Evolutionary conservation across 768 basidiomycete genomes (phyloP).

Genomic region (Cystobasidium ongulense): DNA sequence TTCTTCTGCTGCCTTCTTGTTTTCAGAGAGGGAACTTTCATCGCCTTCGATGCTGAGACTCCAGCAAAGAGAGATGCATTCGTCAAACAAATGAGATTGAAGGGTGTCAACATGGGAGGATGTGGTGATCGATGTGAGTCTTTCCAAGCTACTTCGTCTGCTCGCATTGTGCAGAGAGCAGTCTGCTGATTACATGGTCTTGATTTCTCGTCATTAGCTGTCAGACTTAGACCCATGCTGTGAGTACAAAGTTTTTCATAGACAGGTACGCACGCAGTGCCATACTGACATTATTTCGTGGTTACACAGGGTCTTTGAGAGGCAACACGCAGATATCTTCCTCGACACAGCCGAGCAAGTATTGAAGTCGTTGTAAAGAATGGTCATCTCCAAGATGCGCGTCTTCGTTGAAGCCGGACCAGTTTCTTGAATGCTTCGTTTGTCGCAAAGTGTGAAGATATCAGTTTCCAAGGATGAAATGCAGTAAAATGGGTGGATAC

Average conservation of each 20-base stretch:
- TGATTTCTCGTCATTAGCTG: neutral
- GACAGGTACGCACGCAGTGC: neutral
- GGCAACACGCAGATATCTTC: slow-evolving; percentile 43
- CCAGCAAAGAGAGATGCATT: slow-evolving; percentile 43
- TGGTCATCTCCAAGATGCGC: neutral
- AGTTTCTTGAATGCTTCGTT: too few species aligned
- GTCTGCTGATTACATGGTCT: neutral
- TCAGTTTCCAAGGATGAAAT: too few species aligned
- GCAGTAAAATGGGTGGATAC: too few species aligned
- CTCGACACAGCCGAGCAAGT: slow-evolving; percentile 29
- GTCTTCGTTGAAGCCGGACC: too few species aligned
- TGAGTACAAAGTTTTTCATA: neutral
- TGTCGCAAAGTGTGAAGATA: too few species aligned
- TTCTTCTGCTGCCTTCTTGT: neutral
- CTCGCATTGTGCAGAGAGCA: neutral
- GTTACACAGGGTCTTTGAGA: slow-evolving; percentile 42
- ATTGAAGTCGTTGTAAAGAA: slow-evolving; percentile 6
- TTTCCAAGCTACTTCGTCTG: neutral
- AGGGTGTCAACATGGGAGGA: slow-evolving; percentile 47
- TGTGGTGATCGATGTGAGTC: slow-evolving; percentile 37
- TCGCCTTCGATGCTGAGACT: slow-evolving; percentile 46
- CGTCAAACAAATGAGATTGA: slow-evolving; percentile 42
- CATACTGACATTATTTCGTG: neutral
- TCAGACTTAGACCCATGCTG: slow-evolving; percentile 12
- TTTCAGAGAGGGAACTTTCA: slow-evolving; percentile 46